Conservation (phyloP, 805 yeast genomes). For the Pichia gijzeniarum region DNA sequence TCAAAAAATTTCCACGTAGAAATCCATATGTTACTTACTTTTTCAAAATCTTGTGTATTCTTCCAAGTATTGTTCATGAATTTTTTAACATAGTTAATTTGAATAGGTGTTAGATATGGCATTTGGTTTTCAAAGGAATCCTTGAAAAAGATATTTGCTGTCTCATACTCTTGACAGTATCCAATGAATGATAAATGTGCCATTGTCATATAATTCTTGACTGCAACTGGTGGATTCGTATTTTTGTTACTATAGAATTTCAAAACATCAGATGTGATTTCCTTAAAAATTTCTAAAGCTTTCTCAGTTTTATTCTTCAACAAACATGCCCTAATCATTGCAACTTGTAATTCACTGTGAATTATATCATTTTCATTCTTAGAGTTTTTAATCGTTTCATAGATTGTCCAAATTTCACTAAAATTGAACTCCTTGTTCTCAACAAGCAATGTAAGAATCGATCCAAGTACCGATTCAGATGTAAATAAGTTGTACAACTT, state of each 20-base stretch:
- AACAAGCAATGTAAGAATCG: slow-evolving; percentile 59
- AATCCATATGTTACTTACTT: slow-evolving; percentile 56
- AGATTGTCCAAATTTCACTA: slow-evolving; percentile 52
- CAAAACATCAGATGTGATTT: slow-evolving; percentile 46
- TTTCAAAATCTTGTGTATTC: slow-evolving; percentile 47
- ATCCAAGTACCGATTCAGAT: slow-evolving; percentile 60
- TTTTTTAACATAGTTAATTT: slow-evolving; percentile 63
- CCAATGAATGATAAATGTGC: slow-evolving; percentile 78
- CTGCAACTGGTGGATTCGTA: slow-evolving; percentile 25
- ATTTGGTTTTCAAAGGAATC: slow-evolving; percentile 59
- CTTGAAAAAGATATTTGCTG: slow-evolving; percentile 68
- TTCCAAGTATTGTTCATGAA: slow-evolving; percentile 57
- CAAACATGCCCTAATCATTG: slow-evolving; percentile 69
- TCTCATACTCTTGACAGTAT: slow-evolving; percentile 58
- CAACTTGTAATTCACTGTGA: slow-evolving; percentile 48
- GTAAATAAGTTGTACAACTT: slow-evolving; percentile 40
- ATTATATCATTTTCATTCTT: slow-evolving; percentile 20
- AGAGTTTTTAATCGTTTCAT: slow-evolving; percentile 32
- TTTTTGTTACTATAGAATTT: slow-evolving; percentile 18
- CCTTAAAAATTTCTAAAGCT: slow-evolving; percentile 58
- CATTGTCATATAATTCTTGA: slow-evolving; percentile 51
- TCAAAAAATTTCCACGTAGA: slow-evolving; percentile 52
- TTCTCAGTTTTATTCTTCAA: slow-evolving; percentile 53
- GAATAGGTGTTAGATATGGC: slow-evolving; percentile 66
- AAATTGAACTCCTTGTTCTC: slow-evolving; percentile 51